Evolutionary conservation across 2,329 filamentous ascomycete genomes (phyloP).

Genomic region (Phaeoacremonium minimum): DNA sequence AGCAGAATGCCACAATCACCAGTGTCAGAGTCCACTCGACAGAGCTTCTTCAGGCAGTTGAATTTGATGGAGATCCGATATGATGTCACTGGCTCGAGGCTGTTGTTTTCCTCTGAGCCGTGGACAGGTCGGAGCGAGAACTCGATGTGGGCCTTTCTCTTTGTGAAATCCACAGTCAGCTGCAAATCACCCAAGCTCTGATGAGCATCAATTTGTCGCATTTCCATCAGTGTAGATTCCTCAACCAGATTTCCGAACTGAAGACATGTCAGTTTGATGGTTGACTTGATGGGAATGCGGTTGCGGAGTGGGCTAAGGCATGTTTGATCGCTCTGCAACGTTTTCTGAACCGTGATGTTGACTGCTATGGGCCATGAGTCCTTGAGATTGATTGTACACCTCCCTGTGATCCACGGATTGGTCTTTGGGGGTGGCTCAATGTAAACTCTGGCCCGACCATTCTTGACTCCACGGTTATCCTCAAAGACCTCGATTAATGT

Average conservation of each 20-base stretch:
- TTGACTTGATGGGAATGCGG: too few species aligned
- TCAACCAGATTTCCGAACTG: background rate
- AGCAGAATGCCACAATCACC: slow-evolving; percentile 37
- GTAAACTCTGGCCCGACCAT: slow-evolving; percentile 39
- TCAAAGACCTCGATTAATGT: slow-evolving; percentile 53
- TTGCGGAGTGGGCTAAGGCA: too few species aligned
- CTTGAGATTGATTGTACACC: background rate
- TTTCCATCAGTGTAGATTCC: background rate
- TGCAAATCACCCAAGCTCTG: slow-evolving; percentile 3
- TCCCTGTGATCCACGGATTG: background rate
- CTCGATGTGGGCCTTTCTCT: slow-evolving; percentile 2
- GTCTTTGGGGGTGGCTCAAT: slow-evolving; percentile 53
- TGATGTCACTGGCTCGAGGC: background rate
- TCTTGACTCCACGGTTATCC: slow-evolving; percentile 27
- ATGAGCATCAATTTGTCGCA: background rate
- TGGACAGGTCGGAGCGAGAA: slow-evolving; percentile 5
- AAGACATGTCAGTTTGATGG: too few species aligned
- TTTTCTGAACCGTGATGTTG: too few species aligned
- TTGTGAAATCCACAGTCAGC: slow-evolving; percentile 5
- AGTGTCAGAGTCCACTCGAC: slow-evolving; percentile 26
- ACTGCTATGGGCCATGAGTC: too few species aligned
- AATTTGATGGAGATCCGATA: slow-evolving; percentile 42
- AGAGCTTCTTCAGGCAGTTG: slow-evolving; percentile 37
- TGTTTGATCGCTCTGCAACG: too few species aligned
- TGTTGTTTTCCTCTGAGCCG: background rate